phyloP scores from a whole-genome alignment of 805 yeast genomes.

The Monosporozyma unispora region DNA sequence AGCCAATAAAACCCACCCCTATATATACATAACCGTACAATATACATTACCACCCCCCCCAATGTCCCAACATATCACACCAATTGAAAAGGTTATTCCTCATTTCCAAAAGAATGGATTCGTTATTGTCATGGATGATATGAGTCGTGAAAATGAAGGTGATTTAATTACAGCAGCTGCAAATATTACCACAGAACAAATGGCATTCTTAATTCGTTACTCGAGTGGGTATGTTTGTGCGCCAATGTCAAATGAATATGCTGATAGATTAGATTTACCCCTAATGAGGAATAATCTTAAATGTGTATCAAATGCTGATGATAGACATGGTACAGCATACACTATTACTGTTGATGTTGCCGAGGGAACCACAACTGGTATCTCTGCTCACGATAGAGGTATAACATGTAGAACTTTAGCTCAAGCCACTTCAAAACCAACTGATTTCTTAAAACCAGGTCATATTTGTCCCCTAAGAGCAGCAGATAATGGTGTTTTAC shows the following conservation, averaged over 20 bases:
- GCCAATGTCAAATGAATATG: constrained; percentile 69
- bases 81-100: constrained; percentile 25
- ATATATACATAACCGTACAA: background rate
- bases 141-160: constrained; percentile 93
- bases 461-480: constrained; percentile 92
- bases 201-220: constrained; percentile 89
- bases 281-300: constrained; percentile 43
- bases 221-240: constrained; percentile 91
- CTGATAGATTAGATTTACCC: constrained; percentile 73
- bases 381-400: constrained; percentile 89
- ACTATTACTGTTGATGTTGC: constrained; percentile 83
- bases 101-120: constrained; percentile 40
- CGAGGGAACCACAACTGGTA: constrained; percentile 93
- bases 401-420: constrained; percentile 71
- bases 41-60: background rate
- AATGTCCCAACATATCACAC: constrained; percentile 10
- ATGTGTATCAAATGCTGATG: constrained; percentile 37
- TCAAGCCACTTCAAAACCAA: constrained; percentile 38
- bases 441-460: constrained; percentile 83
- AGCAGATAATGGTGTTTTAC: constrained; percentile 67
- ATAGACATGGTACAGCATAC: constrained; percentile 94
- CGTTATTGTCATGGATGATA: constrained; percentile 94
- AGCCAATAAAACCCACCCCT: background rate
- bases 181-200: constrained; percentile 63
- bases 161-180: constrained; percentile 93